phyloP scores from a whole-genome alignment of 1,139 yeast species.

The Saccharomyces hybrid region DNA sequence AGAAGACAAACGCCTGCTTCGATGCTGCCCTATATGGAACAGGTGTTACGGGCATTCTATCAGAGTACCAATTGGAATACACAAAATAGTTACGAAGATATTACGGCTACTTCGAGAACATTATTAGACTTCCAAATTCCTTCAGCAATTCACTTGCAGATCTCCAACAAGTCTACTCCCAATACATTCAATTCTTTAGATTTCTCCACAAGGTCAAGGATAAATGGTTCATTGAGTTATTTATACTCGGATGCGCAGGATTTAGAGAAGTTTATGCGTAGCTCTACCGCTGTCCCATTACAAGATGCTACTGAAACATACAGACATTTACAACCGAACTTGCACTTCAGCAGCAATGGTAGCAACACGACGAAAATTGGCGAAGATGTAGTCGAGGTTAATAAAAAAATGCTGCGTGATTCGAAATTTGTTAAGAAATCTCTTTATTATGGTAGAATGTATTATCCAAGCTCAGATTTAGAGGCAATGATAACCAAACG shows the following conservation, averaged over 20 bases:
- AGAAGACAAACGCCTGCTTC: not conserved
- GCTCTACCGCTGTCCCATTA: conserved; percentile 50
- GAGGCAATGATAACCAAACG: conserved; percentile 83
- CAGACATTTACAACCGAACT: conserved; percentile 46
- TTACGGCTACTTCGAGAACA: conserved; percentile 57
- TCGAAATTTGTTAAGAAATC: conserved; percentile 18
- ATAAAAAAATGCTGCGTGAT: conserved; percentile 4
- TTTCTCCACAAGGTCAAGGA: conserved; percentile 55
- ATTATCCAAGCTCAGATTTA: conserved; percentile 76
- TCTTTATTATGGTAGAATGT: conserved; percentile 73
- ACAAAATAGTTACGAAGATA: conserved; percentile 65
- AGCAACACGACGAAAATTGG: not conserved
- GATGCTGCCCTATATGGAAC: conserved; percentile 84
- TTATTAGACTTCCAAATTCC: conserved; percentile 73
- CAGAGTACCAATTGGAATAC: conserved; percentile 66
- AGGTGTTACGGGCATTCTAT: conserved; percentile 65
- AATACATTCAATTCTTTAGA: conserved; percentile 70
- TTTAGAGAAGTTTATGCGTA: conserved; percentile 39
- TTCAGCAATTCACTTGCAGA: conserved; percentile 53
- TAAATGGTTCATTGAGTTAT: conserved; percentile 81
- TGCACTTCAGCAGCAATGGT: conserved; percentile 3
- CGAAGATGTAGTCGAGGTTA: conserved; percentile 2
- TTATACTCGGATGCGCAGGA: conserved; percentile 57
- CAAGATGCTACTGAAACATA: conserved; percentile 79
- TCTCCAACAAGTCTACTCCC: conserved; percentile 65